Percentiles rank a stretch among this genome's conserved stretches.
Evolutionary conservation across 164 flowering plant species (phyloP).

Genomic region (Dillenia turbinata): DNA sequence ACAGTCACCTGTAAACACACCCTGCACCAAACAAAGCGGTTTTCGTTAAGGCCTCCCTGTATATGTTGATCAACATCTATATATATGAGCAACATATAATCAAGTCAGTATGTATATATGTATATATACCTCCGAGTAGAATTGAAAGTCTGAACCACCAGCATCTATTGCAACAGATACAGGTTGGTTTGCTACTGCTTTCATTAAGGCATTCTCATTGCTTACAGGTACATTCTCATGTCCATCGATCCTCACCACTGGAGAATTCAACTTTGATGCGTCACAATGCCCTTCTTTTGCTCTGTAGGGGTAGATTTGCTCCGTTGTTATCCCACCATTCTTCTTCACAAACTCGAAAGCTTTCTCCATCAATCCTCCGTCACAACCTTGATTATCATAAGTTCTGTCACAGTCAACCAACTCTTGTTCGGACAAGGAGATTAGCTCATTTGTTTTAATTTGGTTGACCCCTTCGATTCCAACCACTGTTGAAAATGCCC

Average conservation of each 20-base stretch:
- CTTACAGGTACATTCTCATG: slow-evolving; percentile 33
- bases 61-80: too few species aligned
- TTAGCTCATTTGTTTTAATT: slow-evolving; percentile 40
- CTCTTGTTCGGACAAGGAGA: slow-evolving; percentile 69
- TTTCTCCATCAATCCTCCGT: slow-evolving; percentile 65
- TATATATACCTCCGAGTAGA: slow-evolving; percentile 31
- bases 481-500: slow-evolving; percentile 71
- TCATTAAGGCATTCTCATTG: slow-evolving; percentile 33
- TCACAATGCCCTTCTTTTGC: slow-evolving; percentile 42
- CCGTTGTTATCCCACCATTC: slow-evolving; percentile 46
- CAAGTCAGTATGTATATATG: background rate
- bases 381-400: slow-evolving; percentile 46
- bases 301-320: slow-evolving; percentile 41
- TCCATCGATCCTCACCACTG: slow-evolving; percentile 34
- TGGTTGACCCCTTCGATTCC: slow-evolving; percentile 65
- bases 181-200: slow-evolving; percentile 40
- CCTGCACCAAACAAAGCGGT: slow-evolving; percentile 14
- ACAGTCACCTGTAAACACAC: slow-evolving; percentile 40
- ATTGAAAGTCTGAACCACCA: slow-evolving; percentile 29
- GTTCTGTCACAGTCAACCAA: slow-evolving; percentile 52
- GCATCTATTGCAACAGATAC: slow-evolving; percentile 45
- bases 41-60: too few species aligned
- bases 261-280: slow-evolving; percentile 30
- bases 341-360: slow-evolving; percentile 48
- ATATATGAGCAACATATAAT: background rate